Base-by-base conservation (phyloP, 2,329 filamentous ascomycete genomes). In the Plenodomus lindquistii region DNA sequence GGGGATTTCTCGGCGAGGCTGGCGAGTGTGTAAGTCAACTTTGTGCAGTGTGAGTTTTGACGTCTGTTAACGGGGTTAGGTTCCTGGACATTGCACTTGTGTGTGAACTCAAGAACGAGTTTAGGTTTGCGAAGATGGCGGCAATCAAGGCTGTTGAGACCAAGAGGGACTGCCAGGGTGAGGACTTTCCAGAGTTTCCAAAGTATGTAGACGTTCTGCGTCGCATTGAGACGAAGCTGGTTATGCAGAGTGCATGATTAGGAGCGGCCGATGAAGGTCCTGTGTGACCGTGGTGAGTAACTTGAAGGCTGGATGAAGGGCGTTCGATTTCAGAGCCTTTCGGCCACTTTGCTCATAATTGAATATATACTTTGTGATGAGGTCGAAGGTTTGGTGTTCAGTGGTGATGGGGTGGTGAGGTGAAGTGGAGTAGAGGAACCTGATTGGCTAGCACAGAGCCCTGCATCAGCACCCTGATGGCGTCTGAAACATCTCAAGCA, bases 21-120 rank as follows among this genome's bases (percentile, higher is more conserved):
- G 34, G 66, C 68, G 1, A 50, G 52, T 8, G 50, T 63, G 63
- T 68, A 51, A 59, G 67, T 65, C 3, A 4, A 2, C n/a, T 18
- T 17, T 20, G 22, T 24, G 27, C 27, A 31, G 27, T 4, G n/a
- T 13, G 15, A 2, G 16, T 38, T 13, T 44, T 1, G n/a, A 29
- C n/a, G 2, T n/a, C 17, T 16, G 13, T 1, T 17, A 19, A 31
- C 16, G 2, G 6, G 11, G 16, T 2, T 27, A 70, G 66, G 15
- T 71, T 63, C 20, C 43, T 70, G 13, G 69, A 71, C 31, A 59
- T 71, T 22, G 68, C 66, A 15, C 50, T 72, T 0, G 42, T 69
- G 15, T 69, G 65, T 37, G 68, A 70, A 47, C 13, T 43, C 3
- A 52, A 52, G 4, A 51, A 50, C 3, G 65, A 71, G 21, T 44